These are phyloP conservation scores for Solanum rostratum DNA, from an alignment of 257 asterid species.

Conservation along the genomic window DNA sequence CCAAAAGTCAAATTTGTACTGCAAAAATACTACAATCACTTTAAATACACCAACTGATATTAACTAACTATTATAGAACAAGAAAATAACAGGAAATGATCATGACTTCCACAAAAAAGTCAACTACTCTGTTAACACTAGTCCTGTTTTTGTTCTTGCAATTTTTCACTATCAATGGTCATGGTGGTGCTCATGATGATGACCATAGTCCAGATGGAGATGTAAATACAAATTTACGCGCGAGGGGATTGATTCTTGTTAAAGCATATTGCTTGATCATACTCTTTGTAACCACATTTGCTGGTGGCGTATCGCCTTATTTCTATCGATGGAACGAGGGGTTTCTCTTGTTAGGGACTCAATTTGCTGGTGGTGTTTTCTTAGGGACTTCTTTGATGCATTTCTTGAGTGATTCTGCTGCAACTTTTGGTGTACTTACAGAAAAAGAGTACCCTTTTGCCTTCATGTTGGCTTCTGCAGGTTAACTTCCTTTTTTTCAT, in stretches of 20 bases:
- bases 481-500: slow-evolving; percentile 19
- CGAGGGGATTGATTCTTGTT: slow-evolving; percentile 47
- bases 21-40: not conserved
- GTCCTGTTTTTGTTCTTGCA: slow-evolving; percentile 24
- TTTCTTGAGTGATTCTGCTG: slow-evolving; percentile 60
- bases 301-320: slow-evolving; percentile 70
- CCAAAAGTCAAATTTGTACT: slow-evolving; percentile 29
- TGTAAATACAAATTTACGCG: slow-evolving; percentile 6
- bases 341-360: slow-evolving; percentile 69
- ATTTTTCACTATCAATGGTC: slow-evolving; percentile 19
- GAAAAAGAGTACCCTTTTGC: slow-evolving; percentile 56
- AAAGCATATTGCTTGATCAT: slow-evolving; percentile 64
- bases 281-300: slow-evolving; percentile 52
- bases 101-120: slow-evolving; percentile 25
- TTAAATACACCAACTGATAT: not conserved
- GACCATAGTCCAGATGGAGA: not conserved
- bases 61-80: not conserved
- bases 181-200: slow-evolving; percentile 35
- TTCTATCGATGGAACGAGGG: slow-evolving; percentile 73
- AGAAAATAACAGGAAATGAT: not conserved
- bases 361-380: slow-evolving; percentile 85
- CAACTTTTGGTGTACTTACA: slow-evolving; percentile 34
- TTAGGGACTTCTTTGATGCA: slow-evolving; percentile 83
- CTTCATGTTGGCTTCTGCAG: slow-evolving; percentile 66
- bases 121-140: slow-evolving; percentile 31